Percentiles rank a stretch among this genome's conserved stretches.
Conservation (phyloP, 305 asterid species). For the Fraxinus sp. region DNA sequence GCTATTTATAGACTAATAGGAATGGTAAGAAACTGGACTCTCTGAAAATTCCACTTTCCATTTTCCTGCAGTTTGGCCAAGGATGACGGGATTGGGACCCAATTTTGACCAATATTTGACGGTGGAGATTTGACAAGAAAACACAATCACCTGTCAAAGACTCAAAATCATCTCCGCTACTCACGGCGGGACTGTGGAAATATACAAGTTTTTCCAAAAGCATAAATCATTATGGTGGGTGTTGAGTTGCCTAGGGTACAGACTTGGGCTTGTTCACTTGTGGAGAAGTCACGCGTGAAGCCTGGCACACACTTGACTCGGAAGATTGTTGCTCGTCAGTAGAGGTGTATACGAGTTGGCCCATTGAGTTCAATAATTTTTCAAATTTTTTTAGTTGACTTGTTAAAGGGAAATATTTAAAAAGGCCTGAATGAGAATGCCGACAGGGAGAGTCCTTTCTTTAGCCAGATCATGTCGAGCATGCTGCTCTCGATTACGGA, state of each 20-base stretch:
- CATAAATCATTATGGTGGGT: background rate
- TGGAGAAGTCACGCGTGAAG: background rate
- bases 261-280: background rate
- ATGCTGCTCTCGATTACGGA: background rate
- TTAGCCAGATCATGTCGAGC: background rate
- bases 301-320: background rate
- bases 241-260: background rate
- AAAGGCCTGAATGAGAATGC: background rate
- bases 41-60: slow-evolving; percentile 11
- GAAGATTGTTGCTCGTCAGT: background rate
- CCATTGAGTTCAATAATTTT: background rate
- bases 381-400: too few relatives aligned
- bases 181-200: slow-evolving; percentile 2
- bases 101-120: background rate
- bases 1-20: slow-evolving; percentile 13
- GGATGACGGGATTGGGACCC: background rate
- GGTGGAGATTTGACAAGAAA: background rate
- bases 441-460: background rate
- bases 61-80: background rate
- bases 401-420: background rate
- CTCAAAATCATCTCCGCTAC: background rate
- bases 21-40: background rate
- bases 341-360: background rate
- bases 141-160: background rate
- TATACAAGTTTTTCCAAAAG: background rate